Conservation (phyloP, 75 land plant species). For the Pseudotsuga menziesii region DNA sequence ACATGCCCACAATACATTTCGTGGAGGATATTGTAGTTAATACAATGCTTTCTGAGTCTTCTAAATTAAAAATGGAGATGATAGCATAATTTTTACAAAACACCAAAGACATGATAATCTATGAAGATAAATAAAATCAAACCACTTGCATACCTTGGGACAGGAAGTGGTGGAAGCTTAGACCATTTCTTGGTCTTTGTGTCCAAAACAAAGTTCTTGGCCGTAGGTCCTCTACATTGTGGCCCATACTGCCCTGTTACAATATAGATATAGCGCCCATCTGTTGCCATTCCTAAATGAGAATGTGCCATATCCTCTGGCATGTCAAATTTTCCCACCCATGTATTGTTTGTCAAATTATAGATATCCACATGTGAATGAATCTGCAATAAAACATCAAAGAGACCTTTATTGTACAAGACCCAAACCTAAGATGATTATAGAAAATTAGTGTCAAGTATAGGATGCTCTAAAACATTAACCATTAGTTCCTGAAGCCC, state of each 20-base stretch:
- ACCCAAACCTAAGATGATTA: neutral
- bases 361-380: conserved; percentile 90
- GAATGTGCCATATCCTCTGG: conserved; percentile 99
- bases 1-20: neutral
- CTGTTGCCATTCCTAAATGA: conserved; percentile 92
- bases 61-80: neutral
- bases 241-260: conserved; percentile 96
- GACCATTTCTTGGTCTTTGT: conserved; percentile 72
- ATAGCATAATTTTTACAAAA: neutral
- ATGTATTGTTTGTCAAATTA: conserved; percentile 62
- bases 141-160: conserved; percentile 57
- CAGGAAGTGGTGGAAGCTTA: conserved; percentile 65
- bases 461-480: neutral
- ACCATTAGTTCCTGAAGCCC: neutral
- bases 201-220: conserved; percentile 73
- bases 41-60: neutral
- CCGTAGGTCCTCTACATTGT: conserved; percentile 89
- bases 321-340: conserved; percentile 78
- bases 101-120: neutral
- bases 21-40: neutral
- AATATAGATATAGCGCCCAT: conserved; percentile 85
- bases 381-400: conserved; percentile 43
- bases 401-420: neutral
- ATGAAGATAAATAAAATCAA: neutral
- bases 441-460: neutral